A percentile compares a stretch with the other conserved stretches of the same genome.
phyloP scores from a whole-genome alignment of 768 basidiomycete species.

The Cyathus striatus region DNA sequence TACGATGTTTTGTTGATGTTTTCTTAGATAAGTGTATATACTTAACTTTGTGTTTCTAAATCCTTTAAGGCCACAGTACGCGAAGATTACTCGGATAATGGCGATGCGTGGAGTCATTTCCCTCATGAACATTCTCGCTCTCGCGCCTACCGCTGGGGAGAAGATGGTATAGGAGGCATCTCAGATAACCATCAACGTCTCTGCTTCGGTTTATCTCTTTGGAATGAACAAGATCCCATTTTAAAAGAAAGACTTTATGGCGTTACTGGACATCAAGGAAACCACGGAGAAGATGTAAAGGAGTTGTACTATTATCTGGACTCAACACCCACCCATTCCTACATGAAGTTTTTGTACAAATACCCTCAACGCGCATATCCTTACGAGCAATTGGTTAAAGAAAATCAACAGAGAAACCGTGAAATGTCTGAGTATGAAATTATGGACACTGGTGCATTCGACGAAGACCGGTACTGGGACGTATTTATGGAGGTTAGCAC shows the following conservation, averaged over 20 bases:
- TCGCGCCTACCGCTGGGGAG: constrained; percentile 97
- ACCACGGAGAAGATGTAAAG: constrained; percentile 99
- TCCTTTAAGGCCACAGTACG: constrained; percentile 84
- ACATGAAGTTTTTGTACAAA: constrained; percentile 99
- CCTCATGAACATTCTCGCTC: constrained; percentile 92
- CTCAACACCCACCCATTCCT: constrained; percentile 97
- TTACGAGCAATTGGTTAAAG: constrained; percentile 88
- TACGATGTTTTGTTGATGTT: too few species aligned
- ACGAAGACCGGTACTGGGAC: constrained; percentile 96
- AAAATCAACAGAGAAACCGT: constrained; percentile 77
- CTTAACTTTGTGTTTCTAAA: constrained; percentile 2
- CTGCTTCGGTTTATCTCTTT: constrained; percentile 86
- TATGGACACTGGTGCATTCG: constrained; percentile 86
- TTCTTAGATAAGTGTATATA: constrained; percentile 25
- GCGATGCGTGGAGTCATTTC: constrained; percentile 94
- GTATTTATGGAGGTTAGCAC: constrained; percentile 87
- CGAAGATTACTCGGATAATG: constrained; percentile 96
- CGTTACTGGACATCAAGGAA: constrained; percentile 94
- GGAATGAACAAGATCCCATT: constrained; percentile 94
- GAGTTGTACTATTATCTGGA: constrained; percentile 99
- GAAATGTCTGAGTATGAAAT: constrained; percentile 92
- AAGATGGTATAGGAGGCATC: constrained; percentile 96
- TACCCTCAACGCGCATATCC: constrained; percentile 92
- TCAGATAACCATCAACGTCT: constrained; percentile 96
- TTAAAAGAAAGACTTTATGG: constrained; percentile 97